Evolutionary conservation across 495 filamentous ascomycete genomes (phyloP).

Genomic region (Pyronema omphalodes): DNA sequence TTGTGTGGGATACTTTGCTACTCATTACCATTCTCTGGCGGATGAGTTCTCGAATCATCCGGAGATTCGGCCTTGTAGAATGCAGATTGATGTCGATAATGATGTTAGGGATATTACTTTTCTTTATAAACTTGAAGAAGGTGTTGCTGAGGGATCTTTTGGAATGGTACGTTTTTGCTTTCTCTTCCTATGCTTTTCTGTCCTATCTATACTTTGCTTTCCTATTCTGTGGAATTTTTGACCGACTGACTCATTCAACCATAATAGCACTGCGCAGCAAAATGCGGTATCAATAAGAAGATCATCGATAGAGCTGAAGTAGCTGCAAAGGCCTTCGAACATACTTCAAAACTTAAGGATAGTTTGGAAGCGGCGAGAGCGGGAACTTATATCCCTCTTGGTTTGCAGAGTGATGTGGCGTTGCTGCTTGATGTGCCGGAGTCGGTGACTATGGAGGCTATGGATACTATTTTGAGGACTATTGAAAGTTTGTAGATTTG

Average conservation of each 20-base stretch:
- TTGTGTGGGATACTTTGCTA: slow-evolving; percentile 91
- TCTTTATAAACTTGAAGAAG: slow-evolving; percentile 84
- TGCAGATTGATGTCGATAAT: slow-evolving; percentile 93
- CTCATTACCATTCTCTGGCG: slow-evolving; percentile 89
- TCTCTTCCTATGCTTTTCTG: no score
- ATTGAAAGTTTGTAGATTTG: slow-evolving; percentile 12
- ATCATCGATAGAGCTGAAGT: slow-evolving; percentile 75
- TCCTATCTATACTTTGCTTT: no score
- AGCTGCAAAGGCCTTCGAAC: slow-evolving; percentile 89
- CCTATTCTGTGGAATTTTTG: no score
- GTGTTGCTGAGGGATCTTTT: slow-evolving; percentile 92
- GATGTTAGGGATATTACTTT: slow-evolving; percentile 67
- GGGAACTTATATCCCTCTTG: slow-evolving; percentile 64
- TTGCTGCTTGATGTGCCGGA: slow-evolving; percentile 19
- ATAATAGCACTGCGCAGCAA: slow-evolving; percentile 63
- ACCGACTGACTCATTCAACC: background rate
- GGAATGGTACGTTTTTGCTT: slow-evolving; percentile 66
- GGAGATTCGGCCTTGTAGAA: slow-evolving; percentile 66
- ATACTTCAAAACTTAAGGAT: slow-evolving; percentile 76
- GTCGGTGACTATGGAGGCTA: slow-evolving; percentile 10
- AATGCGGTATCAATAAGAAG: slow-evolving; percentile 79
- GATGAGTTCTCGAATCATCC: slow-evolving; percentile 77
- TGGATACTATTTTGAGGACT: slow-evolving; percentile 13
- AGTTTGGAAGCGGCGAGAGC: slow-evolving; percentile 62
- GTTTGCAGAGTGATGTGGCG: slow-evolving; percentile 79